Evolutionary conservation across 345 rosid genomes (phyloP), one percentile per base, ranked within the genome.

Genomic region (Lagerstroemia speciosa): DNA sequence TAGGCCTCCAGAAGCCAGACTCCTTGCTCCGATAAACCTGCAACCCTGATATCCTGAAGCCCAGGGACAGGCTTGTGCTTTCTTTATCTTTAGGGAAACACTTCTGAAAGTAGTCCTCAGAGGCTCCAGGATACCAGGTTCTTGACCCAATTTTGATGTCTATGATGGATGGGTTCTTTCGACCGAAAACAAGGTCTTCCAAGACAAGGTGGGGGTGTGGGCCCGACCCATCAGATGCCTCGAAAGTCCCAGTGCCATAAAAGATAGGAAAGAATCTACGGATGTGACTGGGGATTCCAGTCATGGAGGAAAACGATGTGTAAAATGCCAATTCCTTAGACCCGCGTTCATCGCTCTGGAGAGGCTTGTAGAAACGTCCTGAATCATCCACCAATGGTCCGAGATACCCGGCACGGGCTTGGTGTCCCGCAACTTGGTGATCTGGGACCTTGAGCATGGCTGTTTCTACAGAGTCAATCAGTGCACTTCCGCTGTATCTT

Each of bases 351-450:
- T 66, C 86, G 4, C 71, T 83, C 74, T 89, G 96, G 24, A 89
- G 86, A 32, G 99, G 99, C 83, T 94, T 94, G 86, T 88, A 94
- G 76, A 94, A 89, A 37, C 76, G 83, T 15, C 99, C 99, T 8
- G 82, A 82, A 74, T 82, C 92, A 78, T 95, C 99, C 22, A 86
- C 69, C 12, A 88, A 90, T 0, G 99, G 96, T 31, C 96, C 98
- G 15, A 80, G 96, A 67, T 72, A 77, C 36, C 97, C 97, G 32
- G 68, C 70, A 36, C 43, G 20, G 37, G 94, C 97, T 65, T 70
- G 71, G 80, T 95, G 99, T 20, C 99, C 99, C 2, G 98, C 99
- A 69, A 95, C 99, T 67, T 95, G 99, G 78, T 92, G 98, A 36
- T 89, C 94, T 38, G 99, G 99, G 57, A 74, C 75, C 74, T 83